These are phyloP conservation scores for Cercospora zeina DNA, from an alignment of 2,329 filamentous ascomycete genomes.

Conservation along the genomic window DNA sequence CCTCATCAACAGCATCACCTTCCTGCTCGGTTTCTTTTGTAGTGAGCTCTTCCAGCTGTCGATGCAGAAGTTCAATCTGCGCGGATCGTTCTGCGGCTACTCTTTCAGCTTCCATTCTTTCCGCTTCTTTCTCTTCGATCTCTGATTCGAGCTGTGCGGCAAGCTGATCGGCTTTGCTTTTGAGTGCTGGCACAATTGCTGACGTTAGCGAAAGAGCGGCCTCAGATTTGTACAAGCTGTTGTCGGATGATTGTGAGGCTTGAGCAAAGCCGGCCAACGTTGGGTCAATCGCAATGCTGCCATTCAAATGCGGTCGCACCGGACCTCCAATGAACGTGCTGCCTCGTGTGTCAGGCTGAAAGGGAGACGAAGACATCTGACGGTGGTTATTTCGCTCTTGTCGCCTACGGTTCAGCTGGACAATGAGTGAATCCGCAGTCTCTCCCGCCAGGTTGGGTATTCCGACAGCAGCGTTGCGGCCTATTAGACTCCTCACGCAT, in stretches of 20 bases:
- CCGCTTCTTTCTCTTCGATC: conserved; percentile 67
- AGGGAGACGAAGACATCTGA: conserved; percentile 71
- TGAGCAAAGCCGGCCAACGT: conserved; percentile 27
- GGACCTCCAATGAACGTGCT: conserved; percentile 31
- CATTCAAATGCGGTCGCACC: conserved; percentile 30
- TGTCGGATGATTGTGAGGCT: conserved; percentile 15
- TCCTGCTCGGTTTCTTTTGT: conserved; percentile 57
- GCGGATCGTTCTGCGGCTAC: conserved; percentile 61
- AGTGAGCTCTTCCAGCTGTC: conserved; percentile 53
- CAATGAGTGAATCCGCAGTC: conserved; percentile 81
- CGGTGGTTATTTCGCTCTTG: conserved; percentile 60
- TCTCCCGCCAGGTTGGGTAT: conserved; percentile 79
- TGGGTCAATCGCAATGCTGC: conserved; percentile 33
- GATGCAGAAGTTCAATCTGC: conserved; percentile 63
- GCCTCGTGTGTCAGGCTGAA: conserved; percentile 37
- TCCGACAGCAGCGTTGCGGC: conserved; percentile 76
- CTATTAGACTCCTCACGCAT: conserved; percentile 65
- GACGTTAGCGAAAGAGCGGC: conserved; percentile 61
- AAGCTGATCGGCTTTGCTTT: conserved; percentile 47
- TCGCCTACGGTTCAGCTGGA: conserved; percentile 66
- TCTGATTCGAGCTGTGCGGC: conserved; percentile 67
- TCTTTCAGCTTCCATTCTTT: conserved; percentile 50
- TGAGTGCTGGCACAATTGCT: conserved; percentile 60
- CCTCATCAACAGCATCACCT: conserved; percentile 37
- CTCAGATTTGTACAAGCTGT: conserved; percentile 46